Evolutionary conservation across 768 basidiomycete species (phyloP), one percentile per base, ranked within the genome.

Genomic region (Gloeostereum incarnatum): DNA sequence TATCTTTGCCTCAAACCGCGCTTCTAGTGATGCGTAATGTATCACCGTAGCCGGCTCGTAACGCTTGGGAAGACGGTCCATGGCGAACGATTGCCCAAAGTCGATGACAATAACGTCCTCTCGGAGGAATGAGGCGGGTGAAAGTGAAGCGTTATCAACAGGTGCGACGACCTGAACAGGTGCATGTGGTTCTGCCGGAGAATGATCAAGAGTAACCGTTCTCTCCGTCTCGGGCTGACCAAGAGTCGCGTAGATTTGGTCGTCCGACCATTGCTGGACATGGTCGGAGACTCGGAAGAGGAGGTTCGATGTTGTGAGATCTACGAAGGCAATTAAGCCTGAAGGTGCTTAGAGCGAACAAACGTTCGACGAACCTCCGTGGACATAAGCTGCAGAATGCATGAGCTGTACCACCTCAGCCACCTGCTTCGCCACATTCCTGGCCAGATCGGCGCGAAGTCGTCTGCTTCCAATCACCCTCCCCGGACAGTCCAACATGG

Each of bases 221-320:
- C 54, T 37, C 40, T 63, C 61, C 6, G 49, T 58, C 35, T 54
- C 44, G 14, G 63, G 65, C 2, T 37, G 10, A 35, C 63, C 62
- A 7, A 66, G 37, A 43, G 42, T 31, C 23, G 36, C 21, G 47
- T 59, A 61, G 18, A 64, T n/a, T n/a, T n/a, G n/a, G n/a, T n/a
- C n/a, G 36, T 61, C 63, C 24, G 61, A 61, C 61, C 58, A 63
- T 21, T 45, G 32, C 16, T 14, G 27, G 34, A 62, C 49, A 22
- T 45, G 19, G 17, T 40, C 34, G 11, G 50, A 46, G 11, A 60
- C 30, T 27, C 46, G 49, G 39, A 65, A 60, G 11, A 66, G 43
- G 42, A 65, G 52, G 49, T 65, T 66, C 5, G 59, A 60, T 39
- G 62, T 54, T 4, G 61, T 63, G 13, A 66, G 47, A 39, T 65